Evolutionary conservation across 179 eudicot genomes (phyloP).

Genomic region (Nepenthes alata): DNA sequence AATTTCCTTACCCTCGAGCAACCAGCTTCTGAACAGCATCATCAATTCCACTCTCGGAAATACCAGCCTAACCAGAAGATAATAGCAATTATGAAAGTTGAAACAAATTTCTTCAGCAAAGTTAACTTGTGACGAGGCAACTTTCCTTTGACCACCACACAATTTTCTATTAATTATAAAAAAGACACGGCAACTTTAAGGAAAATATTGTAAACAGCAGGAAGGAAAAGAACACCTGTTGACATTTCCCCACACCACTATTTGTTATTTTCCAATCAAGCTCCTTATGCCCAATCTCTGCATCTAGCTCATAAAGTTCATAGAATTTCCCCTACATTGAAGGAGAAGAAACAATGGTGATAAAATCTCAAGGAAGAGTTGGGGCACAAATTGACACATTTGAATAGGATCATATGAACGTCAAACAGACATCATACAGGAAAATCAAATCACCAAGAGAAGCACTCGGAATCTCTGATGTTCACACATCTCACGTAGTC

Average conservation of each 20-base stretch:
- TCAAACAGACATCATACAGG: too few species aligned
- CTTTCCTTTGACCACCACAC: too few species aligned
- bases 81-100: constrained; percentile 1
- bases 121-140: too few species aligned
- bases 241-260: constrained; percentile 97
- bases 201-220: neutral
- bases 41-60: constrained; percentile 90
- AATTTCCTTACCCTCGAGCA: constrained; percentile 70
- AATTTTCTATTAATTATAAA: neutral
- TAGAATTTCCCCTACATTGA: constrained; percentile 73
- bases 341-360: neutral
- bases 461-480: too few species aligned
- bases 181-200: neutral
- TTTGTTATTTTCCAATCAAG: constrained; percentile 93
- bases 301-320: constrained; percentile 96
- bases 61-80: constrained; percentile 61
- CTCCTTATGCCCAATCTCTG: constrained; percentile 96
- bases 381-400: too few species aligned
- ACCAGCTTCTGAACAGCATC: constrained; percentile 94
- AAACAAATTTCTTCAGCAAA: neutral
- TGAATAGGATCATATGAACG: too few species aligned
- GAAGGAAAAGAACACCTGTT: constrained; percentile 49
- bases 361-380: neutral
- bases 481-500: too few species aligned
- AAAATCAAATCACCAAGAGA: too few species aligned